Conservation (phyloP, 345 rosid species). For the Passiflora organensis region DNA sequence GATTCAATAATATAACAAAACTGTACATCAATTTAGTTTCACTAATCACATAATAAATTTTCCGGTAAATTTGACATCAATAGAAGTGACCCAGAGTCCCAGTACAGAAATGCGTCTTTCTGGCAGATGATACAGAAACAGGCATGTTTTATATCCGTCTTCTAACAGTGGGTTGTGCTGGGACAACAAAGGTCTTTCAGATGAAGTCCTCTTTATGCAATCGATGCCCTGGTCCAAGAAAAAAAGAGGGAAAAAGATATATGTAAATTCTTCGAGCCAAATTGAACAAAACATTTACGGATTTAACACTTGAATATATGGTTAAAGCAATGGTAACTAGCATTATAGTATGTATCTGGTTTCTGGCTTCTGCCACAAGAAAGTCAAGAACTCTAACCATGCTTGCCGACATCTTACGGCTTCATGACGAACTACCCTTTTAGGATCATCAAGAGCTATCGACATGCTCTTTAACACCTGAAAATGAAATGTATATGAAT, state of each 20-base stretch:
- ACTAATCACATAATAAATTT: too few species aligned
- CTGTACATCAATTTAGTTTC: too few species aligned
- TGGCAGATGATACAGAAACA: too few species aligned
- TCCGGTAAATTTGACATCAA: too few species aligned
- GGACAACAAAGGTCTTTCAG: conserved; percentile 15
- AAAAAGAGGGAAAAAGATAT: not conserved
- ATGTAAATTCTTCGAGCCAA: not conserved
- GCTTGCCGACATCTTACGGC: conserved; percentile 76
- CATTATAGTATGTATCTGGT: too few species aligned
- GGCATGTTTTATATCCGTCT: too few species aligned
- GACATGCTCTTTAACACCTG: conserved; percentile 61
- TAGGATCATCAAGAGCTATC: conserved; percentile 72
- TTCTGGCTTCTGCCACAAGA: not conserved
- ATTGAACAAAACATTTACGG: not conserved
- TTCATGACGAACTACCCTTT: conserved; percentile 77
- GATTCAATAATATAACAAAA: too few species aligned
- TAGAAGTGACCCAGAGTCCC: too few species aligned
- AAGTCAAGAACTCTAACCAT: conserved; percentile 44
- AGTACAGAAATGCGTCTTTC: too few species aligned
- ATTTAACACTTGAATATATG: not conserved
- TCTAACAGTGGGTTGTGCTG: too few species aligned
- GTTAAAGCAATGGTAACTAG: not conserved
- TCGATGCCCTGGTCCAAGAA: conserved; percentile 36
- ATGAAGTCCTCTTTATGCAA: conserved; percentile 30
- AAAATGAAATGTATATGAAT: not conserved